Evolutionary conservation across 2,329 filamentous ascomycete species (phyloP).

Genomic region (Pseudonectria foliicola): DNA sequence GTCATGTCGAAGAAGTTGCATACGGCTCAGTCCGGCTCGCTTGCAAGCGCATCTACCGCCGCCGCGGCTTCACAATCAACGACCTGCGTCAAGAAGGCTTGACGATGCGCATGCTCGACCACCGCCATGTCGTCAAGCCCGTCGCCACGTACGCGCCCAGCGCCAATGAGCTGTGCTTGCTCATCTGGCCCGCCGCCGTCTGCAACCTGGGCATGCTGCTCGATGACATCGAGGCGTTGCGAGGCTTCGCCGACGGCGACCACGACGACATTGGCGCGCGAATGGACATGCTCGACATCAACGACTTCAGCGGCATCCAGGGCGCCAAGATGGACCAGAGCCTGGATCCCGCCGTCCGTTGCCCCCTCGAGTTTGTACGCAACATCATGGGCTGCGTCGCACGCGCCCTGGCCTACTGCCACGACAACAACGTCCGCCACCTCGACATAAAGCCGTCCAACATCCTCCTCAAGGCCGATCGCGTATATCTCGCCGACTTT

Average conservation of each 20-base stretch:
- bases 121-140: constrained; percentile 41
- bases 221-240: constrained; percentile 35
- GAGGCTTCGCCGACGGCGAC: constrained; percentile 28
- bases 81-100: constrained; percentile 37
- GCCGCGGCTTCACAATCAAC: constrained; percentile 32
- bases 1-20: constrained; percentile 37
- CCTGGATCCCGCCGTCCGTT: constrained; percentile 19
- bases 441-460: constrained; percentile 43
- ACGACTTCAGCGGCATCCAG: constrained; percentile 30
- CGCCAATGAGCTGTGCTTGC: constrained; percentile 34
- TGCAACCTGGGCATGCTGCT: constrained; percentile 38
- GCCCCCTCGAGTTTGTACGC: constrained; percentile 35
- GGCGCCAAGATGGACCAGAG: constrained; percentile 13
- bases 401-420: constrained; percentile 35
- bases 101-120: constrained; percentile 40
- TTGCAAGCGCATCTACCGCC: constrained; percentile 34
- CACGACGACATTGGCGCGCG: constrained; percentile 33
- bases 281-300: constrained; percentile 31
- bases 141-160: constrained; percentile 39
- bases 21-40: constrained; percentile 36
- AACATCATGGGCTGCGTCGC: constrained; percentile 38
- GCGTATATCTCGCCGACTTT: constrained; percentile 43
- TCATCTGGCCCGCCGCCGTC: constrained; percentile 41
- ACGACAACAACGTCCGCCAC: constrained; percentile 36
- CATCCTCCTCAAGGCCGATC: constrained; percentile 36